phyloP scores from a whole-genome alignment of 805 yeast species.

The Hanseniaspora singularis region DNA sequence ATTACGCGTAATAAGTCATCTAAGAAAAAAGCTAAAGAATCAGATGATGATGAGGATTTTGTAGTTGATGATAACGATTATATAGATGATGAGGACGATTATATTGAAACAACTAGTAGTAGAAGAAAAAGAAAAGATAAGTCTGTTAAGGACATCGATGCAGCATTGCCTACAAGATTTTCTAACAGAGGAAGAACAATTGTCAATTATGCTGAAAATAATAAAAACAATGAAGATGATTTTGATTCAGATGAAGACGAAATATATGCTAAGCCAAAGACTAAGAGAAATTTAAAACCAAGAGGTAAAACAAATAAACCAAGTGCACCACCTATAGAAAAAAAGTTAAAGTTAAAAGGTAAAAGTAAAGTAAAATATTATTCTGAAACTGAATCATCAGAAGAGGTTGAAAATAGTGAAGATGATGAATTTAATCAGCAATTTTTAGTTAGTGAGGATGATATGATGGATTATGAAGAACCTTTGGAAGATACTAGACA shows the following conservation, averaged over 20 bases:
- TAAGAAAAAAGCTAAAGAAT: conserved; percentile 6
- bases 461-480: conserved; percentile 23
- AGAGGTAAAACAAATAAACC: conserved; percentile 21
- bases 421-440: conserved; percentile 22
- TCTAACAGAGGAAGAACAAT: conserved; percentile 52
- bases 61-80: conserved; percentile 27
- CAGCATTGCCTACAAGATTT: conserved; percentile 51
- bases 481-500: conserved; percentile 11
- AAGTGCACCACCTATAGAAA: conserved; percentile 15
- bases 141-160: conserved; percentile 16
- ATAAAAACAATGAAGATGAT: conserved; percentile 16
- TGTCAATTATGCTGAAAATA: conserved; percentile 45
- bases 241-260: conserved; percentile 35
- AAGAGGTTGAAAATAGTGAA: conserved; percentile 21
- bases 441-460: conserved; percentile 17
- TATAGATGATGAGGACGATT: conserved; percentile 24
- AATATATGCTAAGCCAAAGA: background rate
- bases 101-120: conserved; percentile 18
- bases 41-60: conserved; percentile 20
- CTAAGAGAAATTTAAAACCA: conserved; percentile 17
- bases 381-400: conserved; percentile 25
- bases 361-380: conserved; percentile 3
- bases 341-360: background rate
- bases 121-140: conserved; percentile 18
- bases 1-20: conserved; percentile 17